Percentiles rank a stretch among this genome's conserved stretches.
These are phyloP conservation scores for Danielia reshetovae DNA, from an alignment of 805 yeast species.

Conservation along the genomic window DNA sequence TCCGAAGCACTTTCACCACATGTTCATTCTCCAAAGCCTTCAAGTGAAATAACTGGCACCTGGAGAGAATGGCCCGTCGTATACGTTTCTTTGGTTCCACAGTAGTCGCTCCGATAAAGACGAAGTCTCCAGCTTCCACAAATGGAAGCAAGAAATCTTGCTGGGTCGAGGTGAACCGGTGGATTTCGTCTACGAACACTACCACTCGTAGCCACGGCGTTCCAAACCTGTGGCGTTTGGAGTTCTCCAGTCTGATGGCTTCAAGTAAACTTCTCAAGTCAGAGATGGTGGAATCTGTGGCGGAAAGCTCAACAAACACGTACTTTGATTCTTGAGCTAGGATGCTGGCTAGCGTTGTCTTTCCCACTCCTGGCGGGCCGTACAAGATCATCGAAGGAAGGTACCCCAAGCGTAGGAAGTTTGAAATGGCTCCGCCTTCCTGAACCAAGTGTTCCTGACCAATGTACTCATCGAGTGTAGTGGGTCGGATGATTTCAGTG, in stretches of 20 bases:
- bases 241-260: conserved; percentile 43
- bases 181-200: conserved; percentile 89
- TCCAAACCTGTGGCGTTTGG: conserved; percentile 29
- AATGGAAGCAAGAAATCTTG: conserved; percentile 84
- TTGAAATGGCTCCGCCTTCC: conserved; percentile 54
- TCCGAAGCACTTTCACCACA: conserved; percentile 46
- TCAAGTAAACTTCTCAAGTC: conserved; percentile 62
- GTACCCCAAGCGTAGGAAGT: conserved; percentile 58
- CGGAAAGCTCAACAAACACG: conserved; percentile 76
- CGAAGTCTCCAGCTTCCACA: conserved; percentile 78
- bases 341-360: conserved; percentile 76
- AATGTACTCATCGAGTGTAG: conserved; percentile 58
- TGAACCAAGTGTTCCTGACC: conserved; percentile 85
- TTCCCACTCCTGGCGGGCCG: conserved; percentile 98
- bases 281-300: conserved; percentile 64
- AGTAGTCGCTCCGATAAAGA: conserved; percentile 93
- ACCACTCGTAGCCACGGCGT: conserved; percentile 28
- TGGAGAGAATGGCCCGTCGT: conserved; percentile 74
- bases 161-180: conserved; percentile 78
- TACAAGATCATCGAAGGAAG: conserved; percentile 85
- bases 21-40: conserved; percentile 49
- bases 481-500: conserved; percentile 87
- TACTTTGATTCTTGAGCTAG: conserved; percentile 53
- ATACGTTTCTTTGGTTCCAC: conserved; percentile 66
- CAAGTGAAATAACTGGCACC: conserved; percentile 79